phyloP scores from a whole-genome alignment of 2,329 filamentous ascomycete species.

The Aspergillus terreus region DNA sequence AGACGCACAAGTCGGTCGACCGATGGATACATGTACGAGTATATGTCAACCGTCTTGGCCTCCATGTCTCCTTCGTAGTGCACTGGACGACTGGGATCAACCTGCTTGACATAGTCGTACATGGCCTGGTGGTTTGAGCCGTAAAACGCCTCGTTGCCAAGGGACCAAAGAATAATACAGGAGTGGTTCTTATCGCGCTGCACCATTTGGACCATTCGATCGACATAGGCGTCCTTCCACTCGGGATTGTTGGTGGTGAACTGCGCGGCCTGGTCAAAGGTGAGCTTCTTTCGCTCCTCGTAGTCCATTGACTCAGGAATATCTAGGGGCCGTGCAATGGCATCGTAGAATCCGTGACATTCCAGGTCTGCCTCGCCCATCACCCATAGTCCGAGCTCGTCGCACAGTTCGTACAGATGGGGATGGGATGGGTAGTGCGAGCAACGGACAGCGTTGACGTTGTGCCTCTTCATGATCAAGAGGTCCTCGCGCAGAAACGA shows the following conservation, averaged over 20 bases:
- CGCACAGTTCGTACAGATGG: constrained; percentile 7
- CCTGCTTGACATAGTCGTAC: constrained; percentile 58
- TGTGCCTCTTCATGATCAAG: constrained; percentile 65
- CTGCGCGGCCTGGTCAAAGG: background rate
- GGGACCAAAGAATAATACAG: constrained; percentile 68
- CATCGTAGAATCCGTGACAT: constrained; percentile 12
- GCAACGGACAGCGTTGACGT: constrained; percentile 67
- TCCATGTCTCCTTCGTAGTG: constrained; percentile 65
- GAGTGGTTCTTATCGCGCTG: constrained; percentile 68
- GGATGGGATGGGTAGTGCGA: constrained; percentile 60
- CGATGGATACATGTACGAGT: constrained; percentile 63
- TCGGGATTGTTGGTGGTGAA: constrained; percentile 7
- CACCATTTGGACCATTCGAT: constrained; percentile 62
- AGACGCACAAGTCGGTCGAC: constrained; percentile 50
- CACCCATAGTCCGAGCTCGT: constrained; percentile 9
- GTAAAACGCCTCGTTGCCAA: constrained; percentile 72
- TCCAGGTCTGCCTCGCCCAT: constrained; percentile 9
- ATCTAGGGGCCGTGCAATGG: constrained; percentile 46
- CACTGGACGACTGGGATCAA: constrained; percentile 56
- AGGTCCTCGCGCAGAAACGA: constrained; percentile 62
- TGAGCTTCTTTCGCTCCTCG: constrained; percentile 48
- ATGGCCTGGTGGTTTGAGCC: constrained; percentile 66
- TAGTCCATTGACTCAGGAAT: constrained; percentile 57
- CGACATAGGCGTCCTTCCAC: constrained; percentile 55
- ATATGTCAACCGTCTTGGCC: constrained; percentile 63